Percentiles rank a stretch among this genome's conserved stretches.
These are phyloP conservation scores for Schizopora paradoxa DNA, from an alignment of 1,284 basidiomycete genomes.

Conservation along the genomic window DNA sequence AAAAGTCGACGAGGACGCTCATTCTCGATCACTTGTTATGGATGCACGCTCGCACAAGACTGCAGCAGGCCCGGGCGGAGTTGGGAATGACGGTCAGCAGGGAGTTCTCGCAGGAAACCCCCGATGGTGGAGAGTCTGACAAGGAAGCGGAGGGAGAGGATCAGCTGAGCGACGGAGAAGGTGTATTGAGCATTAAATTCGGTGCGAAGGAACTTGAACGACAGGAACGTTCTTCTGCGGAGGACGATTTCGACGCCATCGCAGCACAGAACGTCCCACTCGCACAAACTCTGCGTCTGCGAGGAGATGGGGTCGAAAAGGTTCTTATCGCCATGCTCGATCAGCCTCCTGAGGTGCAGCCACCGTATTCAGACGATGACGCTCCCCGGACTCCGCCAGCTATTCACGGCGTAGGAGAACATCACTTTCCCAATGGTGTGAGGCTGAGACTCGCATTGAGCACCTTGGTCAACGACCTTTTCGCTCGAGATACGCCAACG, in stretches of 20 bases:
- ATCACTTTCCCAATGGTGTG: constrained; percentile 74
- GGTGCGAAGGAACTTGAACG: constrained; percentile 20
- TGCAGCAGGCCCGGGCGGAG: constrained; percentile 74
- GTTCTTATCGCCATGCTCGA: constrained; percentile 74
- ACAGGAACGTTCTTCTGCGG: constrained; percentile 44
- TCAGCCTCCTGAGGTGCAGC: constrained; percentile 57
- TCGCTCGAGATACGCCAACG: constrained; percentile 60
- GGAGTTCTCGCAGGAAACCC: constrained; percentile 48
- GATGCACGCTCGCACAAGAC: constrained; percentile 75
- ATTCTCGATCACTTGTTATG: constrained; percentile 81
- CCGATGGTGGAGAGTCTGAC: constrained; percentile 51
- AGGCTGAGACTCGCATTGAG: constrained; percentile 65
- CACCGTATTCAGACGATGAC: constrained; percentile 41
- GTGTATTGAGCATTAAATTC: constrained; percentile 25
- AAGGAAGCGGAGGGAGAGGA: constrained; percentile 60
- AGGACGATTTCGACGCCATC: constrained; percentile 56
- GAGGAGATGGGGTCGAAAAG: constrained; percentile 74
- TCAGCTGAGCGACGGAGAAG: constrained; percentile 47
- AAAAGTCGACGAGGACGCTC: constrained; percentile 74
- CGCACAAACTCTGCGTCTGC: constrained; percentile 55
- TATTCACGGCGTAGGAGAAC: constrained; percentile 37
- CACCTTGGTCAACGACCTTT: constrained; percentile 72
- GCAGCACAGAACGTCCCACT: constrained; percentile 54
- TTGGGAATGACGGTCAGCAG: constrained; percentile 76
- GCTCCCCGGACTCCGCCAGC: constrained; percentile 42